Evolutionary conservation across 345 rosid species (phyloP).

Genomic region (Syzygium oleosum): DNA sequence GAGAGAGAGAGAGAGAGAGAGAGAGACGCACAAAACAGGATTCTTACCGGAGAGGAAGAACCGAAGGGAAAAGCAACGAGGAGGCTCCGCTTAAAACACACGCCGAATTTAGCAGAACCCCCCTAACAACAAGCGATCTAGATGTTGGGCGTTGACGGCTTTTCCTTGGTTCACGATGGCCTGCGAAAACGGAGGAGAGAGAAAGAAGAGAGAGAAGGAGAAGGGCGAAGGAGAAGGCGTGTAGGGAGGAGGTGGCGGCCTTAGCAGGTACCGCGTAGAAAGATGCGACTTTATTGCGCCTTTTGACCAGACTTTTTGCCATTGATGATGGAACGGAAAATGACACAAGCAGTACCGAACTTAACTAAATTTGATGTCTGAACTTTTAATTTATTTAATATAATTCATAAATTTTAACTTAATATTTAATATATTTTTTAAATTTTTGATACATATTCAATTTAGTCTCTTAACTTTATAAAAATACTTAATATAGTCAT

Average conservation of each 20-base stretch:
- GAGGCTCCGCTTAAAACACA: neutral
- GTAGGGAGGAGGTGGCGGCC: neutral
- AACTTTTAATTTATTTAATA: no score
- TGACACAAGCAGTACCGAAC: no score
- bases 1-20: no score
- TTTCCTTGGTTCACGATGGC: neutral
- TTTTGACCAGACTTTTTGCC: no score
- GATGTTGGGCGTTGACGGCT: neutral
- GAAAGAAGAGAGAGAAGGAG: neutral
- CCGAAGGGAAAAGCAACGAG: neutral
- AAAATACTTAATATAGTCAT: no score
- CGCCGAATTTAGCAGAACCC: neutral
- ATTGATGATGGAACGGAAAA: no score
- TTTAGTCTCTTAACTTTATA: no score
- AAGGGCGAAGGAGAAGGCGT: neutral
- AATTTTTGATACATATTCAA: no score
- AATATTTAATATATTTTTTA: no score
- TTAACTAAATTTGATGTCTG: no score
- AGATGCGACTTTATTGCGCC: no score
- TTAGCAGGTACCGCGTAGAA: neutral
- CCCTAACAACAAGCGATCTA: neutral
- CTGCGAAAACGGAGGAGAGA: neutral
- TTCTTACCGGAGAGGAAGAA: conserved; percentile 4
- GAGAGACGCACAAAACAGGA: neutral
- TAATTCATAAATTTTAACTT: no score